Evolutionary conservation across 352 stramenopile genomes (phyloP).

Genomic region (Pythium guiyangense): DNA sequence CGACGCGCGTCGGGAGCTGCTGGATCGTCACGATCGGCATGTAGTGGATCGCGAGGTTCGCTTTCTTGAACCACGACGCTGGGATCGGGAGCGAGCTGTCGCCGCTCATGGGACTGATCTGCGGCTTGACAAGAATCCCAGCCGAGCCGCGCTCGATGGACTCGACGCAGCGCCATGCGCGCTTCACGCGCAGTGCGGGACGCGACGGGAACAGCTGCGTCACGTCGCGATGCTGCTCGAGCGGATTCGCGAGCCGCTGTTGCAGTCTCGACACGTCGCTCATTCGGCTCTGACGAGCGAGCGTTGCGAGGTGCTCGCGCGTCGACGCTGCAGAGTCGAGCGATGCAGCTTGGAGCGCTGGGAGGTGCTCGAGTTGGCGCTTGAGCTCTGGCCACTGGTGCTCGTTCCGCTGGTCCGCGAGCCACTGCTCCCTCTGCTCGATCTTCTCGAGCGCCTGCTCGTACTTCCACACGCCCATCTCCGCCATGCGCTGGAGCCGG

Average conservation of each 20-base stretch:
- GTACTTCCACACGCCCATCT: conserved; percentile 77
- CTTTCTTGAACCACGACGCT: conserved; percentile 85
- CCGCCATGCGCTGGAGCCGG: conserved; percentile 44
- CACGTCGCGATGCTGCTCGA: conserved; percentile 60
- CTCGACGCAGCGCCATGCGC: conserved; percentile 81
- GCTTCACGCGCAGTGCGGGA: conserved; percentile 74
- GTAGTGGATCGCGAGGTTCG: conserved; percentile 71
- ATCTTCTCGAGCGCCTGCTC: conserved; percentile 50
- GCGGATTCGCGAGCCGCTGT: conserved; percentile 55
- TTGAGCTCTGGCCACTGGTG: conserved; percentile 57
- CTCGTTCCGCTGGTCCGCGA: conserved; percentile 48
- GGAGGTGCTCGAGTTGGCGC: conserved; percentile 30
- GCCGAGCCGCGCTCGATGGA: conserved; percentile 68
- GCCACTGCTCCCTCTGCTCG: conserved; percentile 53
- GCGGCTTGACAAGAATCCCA: conserved; percentile 87
- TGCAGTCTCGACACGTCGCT: conserved; percentile 42
- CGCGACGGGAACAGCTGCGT: conserved; percentile 49
- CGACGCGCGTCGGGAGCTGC: conserved; percentile 30
- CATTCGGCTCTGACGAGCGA: conserved; percentile 39
- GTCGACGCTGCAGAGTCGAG: conserved; percentile 13
- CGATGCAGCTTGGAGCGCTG: conserved; percentile 11
- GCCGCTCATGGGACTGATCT: conserved; percentile 89
- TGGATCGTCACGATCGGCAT: conserved; percentile 75
- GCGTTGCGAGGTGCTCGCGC: conserved; percentile 17
- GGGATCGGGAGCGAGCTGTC: conserved; percentile 80